A percentile compares a stretch with the other conserved stretches of the same genome.
These are phyloP conservation scores for Lyophyllum decastes DNA, from an alignment of 768 basidiomycete species.

Conservation along the genomic window DNA sequence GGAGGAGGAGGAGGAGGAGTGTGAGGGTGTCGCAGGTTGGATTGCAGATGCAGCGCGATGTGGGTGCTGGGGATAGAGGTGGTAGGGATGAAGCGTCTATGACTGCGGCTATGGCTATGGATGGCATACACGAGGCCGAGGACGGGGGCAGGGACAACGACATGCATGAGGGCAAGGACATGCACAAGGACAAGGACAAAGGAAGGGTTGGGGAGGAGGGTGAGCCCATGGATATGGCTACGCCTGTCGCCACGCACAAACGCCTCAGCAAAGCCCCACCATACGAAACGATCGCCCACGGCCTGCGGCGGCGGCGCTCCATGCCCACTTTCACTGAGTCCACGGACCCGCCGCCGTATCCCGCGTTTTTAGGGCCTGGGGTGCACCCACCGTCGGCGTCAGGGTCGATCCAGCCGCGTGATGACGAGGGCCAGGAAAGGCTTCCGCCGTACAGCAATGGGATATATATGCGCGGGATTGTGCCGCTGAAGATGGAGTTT, in stretches of 20 bases:
- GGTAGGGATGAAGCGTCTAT: not conserved
- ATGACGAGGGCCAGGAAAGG: constrained; percentile 84
- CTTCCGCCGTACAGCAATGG: constrained; percentile 83
- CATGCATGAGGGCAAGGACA: not conserved
- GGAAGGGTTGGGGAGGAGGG: constrained; percentile 11
- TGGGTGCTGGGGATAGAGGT: no score
- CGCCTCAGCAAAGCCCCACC: constrained; percentile 32
- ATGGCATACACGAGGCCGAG: not conserved
- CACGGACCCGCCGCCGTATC: constrained; percentile 70
- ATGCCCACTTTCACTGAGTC: constrained; percentile 67
- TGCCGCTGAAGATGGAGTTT: constrained; percentile 96
- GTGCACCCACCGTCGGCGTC: constrained; percentile 9
- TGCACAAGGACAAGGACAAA: not conserved
- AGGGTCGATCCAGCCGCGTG: constrained; percentile 44
- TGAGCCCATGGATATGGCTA: constrained; percentile 10
- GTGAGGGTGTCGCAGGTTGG: not conserved
- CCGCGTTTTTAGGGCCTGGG: constrained; percentile 27
- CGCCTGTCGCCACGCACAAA: constrained; percentile 12
- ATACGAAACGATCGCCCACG: constrained; percentile 25
- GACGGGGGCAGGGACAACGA: not conserved
- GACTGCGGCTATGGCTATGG: no score
- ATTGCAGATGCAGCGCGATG: no score
- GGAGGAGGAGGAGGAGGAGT: constrained; percentile 3
- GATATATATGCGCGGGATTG: constrained; percentile 76
- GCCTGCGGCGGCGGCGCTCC: constrained; percentile 63